Base-by-base conservation (phyloP, 257 asterid species). In the Gynochthodes officinalis region DNA sequence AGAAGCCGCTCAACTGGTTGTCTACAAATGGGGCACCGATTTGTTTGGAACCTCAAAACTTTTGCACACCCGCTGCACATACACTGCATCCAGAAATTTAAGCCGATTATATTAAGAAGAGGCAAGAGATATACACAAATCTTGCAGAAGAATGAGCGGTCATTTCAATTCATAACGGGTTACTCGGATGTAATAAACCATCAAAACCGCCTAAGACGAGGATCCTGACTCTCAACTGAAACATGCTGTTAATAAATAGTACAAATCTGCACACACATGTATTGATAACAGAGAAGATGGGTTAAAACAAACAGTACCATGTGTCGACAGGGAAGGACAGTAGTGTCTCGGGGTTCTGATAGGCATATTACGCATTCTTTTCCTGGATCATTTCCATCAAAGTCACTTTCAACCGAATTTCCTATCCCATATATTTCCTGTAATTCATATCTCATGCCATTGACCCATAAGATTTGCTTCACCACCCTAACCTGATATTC, bases 1-100 rank as follows among this genome's bases (percentile, higher is more conserved):
- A 95, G 79, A 71, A 92, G 97, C 54, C 96, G 91, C 88, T 92
- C 99, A 5, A 90, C 95, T n/a, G 97, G 97, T 73, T 95, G 99
- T 64, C 99, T 88, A 85, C 99, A 95, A 59, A 92, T 95, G 14
- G 99, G 99, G 69, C 99, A 95, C 79, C 99, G 76, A 76, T 95
- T 85, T 13, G 99, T 90, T 79, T 92, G 99, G 79, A 90, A 86
- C 89, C 97, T 88, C 84, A 95, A 85, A 28, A 92, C 96, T 76
- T 89, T 86, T 19, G 99, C 99, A 61, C 99, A 95, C 77, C 88
- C 98, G 44, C 96, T 95, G 89, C 99, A 95, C 98, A 92, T 89
- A 64, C 99, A 95, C 99, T 95, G 96, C 91, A 81, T 64, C 59
- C 23, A 53, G 48, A 76, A 73, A 39, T 53, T 43, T 21, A 76